Evolutionary conservation across 495 filamentous ascomycete genomes (phyloP).

Genomic region (Daldinia caldariorum): DNA sequence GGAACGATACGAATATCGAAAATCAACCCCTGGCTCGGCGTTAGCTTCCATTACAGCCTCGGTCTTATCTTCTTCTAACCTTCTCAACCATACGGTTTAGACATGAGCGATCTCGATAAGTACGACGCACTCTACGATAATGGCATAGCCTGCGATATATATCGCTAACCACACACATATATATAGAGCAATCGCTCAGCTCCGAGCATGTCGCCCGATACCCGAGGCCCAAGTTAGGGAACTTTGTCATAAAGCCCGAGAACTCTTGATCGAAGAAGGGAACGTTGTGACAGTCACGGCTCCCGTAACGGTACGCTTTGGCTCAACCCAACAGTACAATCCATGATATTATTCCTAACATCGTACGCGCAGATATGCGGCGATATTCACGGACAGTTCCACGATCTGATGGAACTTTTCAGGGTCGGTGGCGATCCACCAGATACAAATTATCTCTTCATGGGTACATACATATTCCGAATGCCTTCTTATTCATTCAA

Average conservation of each 20-base stretch:
- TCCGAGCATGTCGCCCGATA: conserved; percentile 95
- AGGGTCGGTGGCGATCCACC: conserved; percentile 94
- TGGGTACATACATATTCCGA: conserved; percentile 65
- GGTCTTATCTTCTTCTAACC: neutral
- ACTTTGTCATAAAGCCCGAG: conserved; percentile 96
- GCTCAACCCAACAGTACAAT: neutral
- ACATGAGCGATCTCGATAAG: conserved; percentile 89
- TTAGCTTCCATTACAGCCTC: conserved; percentile 13
- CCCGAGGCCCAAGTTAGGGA: conserved; percentile 95
- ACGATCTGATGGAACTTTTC: conserved; percentile 98
- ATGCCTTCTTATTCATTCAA: conserved; percentile 7
- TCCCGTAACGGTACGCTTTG: conserved; percentile 79
- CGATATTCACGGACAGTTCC: conserved; percentile 98
- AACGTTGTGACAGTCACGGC: conserved; percentile 97
- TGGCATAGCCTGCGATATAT: neutral
- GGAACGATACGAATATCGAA: neutral
- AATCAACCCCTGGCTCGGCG: conserved; percentile 13
- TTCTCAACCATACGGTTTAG: conserved; percentile 46
- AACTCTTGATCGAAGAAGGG: conserved; percentile 96
- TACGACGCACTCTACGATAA: conserved; percentile 50
- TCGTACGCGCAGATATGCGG: conserved; percentile 78
- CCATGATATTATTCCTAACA: conserved; percentile 10
- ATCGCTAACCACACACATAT: conserved; percentile 23
- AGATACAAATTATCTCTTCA: conserved; percentile 98
- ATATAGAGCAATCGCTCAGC: conserved; percentile 85